Base-by-base conservation (phyloP, 176 grass and related monocot species). In the Melocanna baccifera region DNA sequence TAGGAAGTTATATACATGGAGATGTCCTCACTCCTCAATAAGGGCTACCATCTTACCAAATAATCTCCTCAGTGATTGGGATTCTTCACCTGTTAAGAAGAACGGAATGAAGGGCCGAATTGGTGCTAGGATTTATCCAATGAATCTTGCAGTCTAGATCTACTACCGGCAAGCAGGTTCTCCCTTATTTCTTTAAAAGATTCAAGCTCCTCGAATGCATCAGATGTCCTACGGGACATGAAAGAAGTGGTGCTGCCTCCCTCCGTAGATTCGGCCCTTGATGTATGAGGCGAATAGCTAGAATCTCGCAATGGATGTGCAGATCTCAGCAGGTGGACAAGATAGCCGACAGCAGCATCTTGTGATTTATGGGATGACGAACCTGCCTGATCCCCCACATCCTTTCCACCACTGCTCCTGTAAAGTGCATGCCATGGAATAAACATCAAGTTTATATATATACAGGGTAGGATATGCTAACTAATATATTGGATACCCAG, bases 341-440 rank as follows among this genome's bases (percentile, higher is more conserved):
- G 91, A 78, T 77, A 83, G 51, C 91, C 97, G 37, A 96, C 97
- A 42, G 91, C 91, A 16, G 93, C 97, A 42, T 96, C 90, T 87
- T 91, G 97, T 47, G 93, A 99, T 89, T 94, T 99, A 78, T 94
- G 89, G 37, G 91, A 91, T 10, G 91, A 91, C 1, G 85, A 88
- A 22, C 86, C 69, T 39, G 78, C 52, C 85, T 84, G 68, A 75
- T 91, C 78, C 76, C 85, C 82, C 6, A 41, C 50, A 64, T 96
- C 91, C 86, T 86, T 98, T 37, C 87, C 93, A 61, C 92, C 87
- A 71, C 86, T 87, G 72, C 96, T 95, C 83, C 96, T 95, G 87
- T 74, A 81, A 84, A 87, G 62, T 70, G 25, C 19, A 87, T 69
- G 59, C 9, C 74, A 64, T 75, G 50, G 48, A 68, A 85, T 62